phyloP scores from a whole-genome alignment of 78 protist species.

The Dictyostelium purpureum region DNA sequence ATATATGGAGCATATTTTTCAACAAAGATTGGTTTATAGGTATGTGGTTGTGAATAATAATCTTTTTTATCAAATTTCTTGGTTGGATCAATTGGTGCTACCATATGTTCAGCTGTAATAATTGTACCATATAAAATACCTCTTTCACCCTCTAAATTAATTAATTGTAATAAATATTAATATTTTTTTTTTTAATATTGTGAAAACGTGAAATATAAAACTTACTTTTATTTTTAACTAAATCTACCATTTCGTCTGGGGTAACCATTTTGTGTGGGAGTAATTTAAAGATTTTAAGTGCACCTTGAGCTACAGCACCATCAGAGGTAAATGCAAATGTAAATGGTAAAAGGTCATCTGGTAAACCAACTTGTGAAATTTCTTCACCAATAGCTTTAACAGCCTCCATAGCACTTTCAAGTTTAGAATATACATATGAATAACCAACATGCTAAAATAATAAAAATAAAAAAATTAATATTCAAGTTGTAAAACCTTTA shows the following conservation, averaged over 20 bases:
- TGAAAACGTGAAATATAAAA: not conserved
- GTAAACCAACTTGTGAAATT: constrained; percentile 89
- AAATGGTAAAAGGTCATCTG: constrained; percentile 84
- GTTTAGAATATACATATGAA: constrained; percentile 77
- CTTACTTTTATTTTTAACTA: constrained; percentile 68
- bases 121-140: constrained; percentile 79
- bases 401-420: constrained; percentile 84
- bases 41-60: constrained; percentile 89
- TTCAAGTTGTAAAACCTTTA: not conserved
- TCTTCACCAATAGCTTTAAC: constrained; percentile 80
- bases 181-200: not conserved
- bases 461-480: not conserved
- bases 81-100: constrained; percentile 73
- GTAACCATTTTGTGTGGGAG: constrained; percentile 89
- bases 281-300: constrained; percentile 83
- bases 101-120: constrained; percentile 72
- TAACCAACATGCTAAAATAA: constrained; percentile 74
- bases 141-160: constrained; percentile 70
- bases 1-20: constrained; percentile 77
- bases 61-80: constrained; percentile 81
- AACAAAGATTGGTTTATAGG: constrained; percentile 79
- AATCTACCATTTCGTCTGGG: constrained; percentile 75
- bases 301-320: constrained; percentile 89
- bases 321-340: constrained; percentile 88
- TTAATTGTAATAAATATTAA: not conserved